These are phyloP conservation scores for Alnus glutinosa DNA, from an alignment of 306 rosid species.

Conservation along the genomic window DNA sequence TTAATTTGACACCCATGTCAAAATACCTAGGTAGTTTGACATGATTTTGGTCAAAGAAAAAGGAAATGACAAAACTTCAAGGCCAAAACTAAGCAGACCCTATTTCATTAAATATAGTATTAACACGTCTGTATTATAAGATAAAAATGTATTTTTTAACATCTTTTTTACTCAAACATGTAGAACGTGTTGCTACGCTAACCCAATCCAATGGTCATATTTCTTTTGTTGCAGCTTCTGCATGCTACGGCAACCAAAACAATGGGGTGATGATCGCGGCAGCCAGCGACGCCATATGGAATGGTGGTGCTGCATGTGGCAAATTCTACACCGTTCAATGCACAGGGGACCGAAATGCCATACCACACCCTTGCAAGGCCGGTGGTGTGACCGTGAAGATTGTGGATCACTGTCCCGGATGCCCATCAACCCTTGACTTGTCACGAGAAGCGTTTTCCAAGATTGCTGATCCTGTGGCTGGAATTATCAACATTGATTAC, in stretches of 20 bases:
- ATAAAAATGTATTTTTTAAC: too few species aligned
- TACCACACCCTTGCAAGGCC: neutral
- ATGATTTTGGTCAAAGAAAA: too few species aligned
- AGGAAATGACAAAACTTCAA: too few species aligned
- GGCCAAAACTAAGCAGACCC: too few species aligned
- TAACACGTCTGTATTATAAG: too few species aligned
- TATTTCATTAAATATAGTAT: too few species aligned
- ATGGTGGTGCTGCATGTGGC: neutral
- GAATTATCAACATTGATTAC: neutral
- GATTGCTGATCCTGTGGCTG: neutral
- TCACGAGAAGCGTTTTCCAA: neutral
- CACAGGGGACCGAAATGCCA: neutral
- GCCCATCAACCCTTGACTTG: neutral
- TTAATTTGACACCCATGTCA: too few species aligned
- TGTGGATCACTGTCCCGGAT: constrained; percentile 1
- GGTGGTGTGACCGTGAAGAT: neutral
- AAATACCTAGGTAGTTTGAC: too few species aligned
- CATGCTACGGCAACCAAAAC: neutral
- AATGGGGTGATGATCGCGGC: neutral
- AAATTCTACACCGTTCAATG: neutral
- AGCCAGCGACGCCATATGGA: neutral
- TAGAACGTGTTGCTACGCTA: too few species aligned
- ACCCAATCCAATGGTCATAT: too few species aligned
- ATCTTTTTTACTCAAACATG: too few species aligned
- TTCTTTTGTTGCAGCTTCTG: too few species aligned